Conservation (phyloP, 2,329 filamentous ascomycete species). For the Thelonectria olida region DNA sequence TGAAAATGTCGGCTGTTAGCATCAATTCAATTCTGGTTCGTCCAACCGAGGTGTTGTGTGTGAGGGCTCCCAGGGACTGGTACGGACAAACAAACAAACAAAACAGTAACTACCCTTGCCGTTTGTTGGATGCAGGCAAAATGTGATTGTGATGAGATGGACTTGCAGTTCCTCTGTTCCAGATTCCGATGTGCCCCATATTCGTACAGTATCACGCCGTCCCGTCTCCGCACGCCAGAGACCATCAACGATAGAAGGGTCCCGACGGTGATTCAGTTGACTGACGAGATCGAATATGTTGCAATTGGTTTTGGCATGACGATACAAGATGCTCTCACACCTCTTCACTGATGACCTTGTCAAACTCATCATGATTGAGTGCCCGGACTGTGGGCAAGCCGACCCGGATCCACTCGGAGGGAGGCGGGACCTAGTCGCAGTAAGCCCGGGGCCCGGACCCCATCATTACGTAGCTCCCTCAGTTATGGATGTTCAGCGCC, state of each 20-base stretch:
- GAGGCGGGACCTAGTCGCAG: neutral
- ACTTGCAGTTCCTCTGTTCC: neutral
- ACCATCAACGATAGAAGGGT: neutral
- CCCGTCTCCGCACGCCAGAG: neutral
- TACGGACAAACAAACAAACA: no score
- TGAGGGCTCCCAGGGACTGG: no score
- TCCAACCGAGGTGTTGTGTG: no score
- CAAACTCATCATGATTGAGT: neutral
- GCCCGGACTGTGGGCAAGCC: neutral
- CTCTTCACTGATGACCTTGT: neutral
- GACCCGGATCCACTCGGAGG: conserved; percentile 11
- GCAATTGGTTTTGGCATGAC: neutral
- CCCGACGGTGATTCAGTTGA: no score
- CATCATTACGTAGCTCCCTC: conserved; percentile 2
- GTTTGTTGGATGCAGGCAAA: no score
- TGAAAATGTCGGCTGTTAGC: no score
- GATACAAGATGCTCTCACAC: neutral
- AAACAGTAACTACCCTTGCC: no score
- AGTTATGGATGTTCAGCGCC: conserved; percentile 39
- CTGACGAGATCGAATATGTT: neutral
- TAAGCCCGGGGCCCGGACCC: conserved; percentile 3
- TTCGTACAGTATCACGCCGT: neutral
- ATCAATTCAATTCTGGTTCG: no score
- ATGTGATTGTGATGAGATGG: neutral
- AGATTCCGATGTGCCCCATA: conserved; percentile 7